Evolutionary conservation across 2,329 filamentous ascomycete genomes (phyloP).

Genomic region (Paraphoma sp.): DNA sequence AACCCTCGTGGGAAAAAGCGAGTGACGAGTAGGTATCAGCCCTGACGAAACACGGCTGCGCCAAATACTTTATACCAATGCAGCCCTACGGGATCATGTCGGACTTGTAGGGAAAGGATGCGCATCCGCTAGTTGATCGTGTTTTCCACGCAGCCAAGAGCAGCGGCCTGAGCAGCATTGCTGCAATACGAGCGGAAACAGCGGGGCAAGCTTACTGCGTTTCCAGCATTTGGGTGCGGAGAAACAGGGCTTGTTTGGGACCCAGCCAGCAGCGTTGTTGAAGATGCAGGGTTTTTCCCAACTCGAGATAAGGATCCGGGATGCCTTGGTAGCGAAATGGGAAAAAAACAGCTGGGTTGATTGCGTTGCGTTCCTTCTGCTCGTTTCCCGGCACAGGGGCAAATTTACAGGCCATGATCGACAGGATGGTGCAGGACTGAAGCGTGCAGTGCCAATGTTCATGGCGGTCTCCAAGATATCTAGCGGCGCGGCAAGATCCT

Average conservation of each 20-base stretch:
- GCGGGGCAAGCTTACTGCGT: conserved; percentile 1
- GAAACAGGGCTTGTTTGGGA: not conserved
- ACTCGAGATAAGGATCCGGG: not conserved
- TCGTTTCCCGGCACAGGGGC: not conserved
- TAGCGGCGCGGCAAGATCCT: conserved; percentile 13
- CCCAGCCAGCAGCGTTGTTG: not conserved
- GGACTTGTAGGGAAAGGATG: conserved; percentile 1
- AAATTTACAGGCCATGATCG: not conserved
- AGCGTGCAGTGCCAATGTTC: conserved; percentile 1
- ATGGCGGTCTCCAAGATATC: conserved; percentile 6
- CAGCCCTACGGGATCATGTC: conserved; percentile 4
- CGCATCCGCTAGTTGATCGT: conserved; percentile 4
- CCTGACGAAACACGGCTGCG: not conserved
- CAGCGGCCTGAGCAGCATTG: conserved; percentile 4
- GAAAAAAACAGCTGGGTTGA: too few relatives aligned
- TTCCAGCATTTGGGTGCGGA: not conserved
- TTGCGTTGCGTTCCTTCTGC: not conserved
- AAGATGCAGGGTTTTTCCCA: not conserved
- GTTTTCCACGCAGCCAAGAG: conserved; percentile 9
- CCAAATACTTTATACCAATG: conserved; percentile 12
- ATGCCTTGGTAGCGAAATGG: too few relatives aligned
- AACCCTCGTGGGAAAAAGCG: conserved; percentile 5
- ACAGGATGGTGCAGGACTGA: not conserved
- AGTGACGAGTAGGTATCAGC: conserved; percentile 5
- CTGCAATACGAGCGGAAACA: conserved; percentile 5